phyloP scores from a whole-genome alignment of 169 alveolate genomes.

The Plasmodium chabaudi region DNA sequence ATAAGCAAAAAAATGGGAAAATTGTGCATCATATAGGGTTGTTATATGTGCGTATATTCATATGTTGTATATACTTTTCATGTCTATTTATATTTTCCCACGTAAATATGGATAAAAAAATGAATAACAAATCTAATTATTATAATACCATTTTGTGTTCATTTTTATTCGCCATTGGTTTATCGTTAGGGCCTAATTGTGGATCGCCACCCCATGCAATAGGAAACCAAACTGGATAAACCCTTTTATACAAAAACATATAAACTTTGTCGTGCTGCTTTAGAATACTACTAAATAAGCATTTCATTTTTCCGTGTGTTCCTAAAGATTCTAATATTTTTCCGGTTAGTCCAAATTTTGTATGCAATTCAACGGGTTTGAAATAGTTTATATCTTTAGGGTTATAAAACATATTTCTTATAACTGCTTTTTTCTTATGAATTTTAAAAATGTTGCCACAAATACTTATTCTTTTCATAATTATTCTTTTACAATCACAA shows the following conservation, averaged over 20 bases:
- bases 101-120: too few relatives aligned
- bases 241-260: conserved; percentile 94
- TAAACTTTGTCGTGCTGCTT: conserved; percentile 96
- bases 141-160: too few relatives aligned
- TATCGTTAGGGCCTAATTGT: conserved; percentile 52
- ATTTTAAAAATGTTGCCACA: conserved; percentile 97
- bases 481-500: conserved; percentile 94
- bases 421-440: conserved; percentile 96
- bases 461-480: conserved; percentile 96
- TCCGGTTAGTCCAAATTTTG: conserved; percentile 98
- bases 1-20: too few relatives aligned
- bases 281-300: conserved; percentile 95
- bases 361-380: conserved; percentile 97
- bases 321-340: conserved; percentile 97
- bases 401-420: conserved; percentile 97
- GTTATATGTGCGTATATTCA: too few relatives aligned
- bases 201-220: conserved; percentile 83
- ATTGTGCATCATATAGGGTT: too few relatives aligned
- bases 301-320: conserved; percentile 99
- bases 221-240: conserved; percentile 93
- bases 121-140: too few relatives aligned
- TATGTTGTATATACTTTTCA: too few relatives aligned
- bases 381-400: conserved; percentile 97
- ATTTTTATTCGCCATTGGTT: conserved; percentile 4
- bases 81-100: too few relatives aligned